Base-by-base conservation (phyloP, 805 yeast species). In the Wickerhamiella vanderwaltii region DNA sequence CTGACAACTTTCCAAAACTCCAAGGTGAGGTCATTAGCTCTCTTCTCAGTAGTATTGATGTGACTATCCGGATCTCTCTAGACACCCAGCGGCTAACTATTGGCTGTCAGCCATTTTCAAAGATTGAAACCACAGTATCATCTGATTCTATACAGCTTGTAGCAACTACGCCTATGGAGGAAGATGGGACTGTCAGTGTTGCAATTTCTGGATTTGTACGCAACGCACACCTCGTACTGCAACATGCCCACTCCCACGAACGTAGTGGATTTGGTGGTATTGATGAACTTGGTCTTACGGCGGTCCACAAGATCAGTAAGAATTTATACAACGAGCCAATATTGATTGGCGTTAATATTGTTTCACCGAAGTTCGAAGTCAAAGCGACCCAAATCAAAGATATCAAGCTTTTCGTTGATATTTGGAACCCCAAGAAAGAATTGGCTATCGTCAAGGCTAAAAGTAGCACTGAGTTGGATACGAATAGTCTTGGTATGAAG, bases 21-120 rank as follows among this genome's bases (percentile, higher is more conserved):
- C 25, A 37, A 22, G 9, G 64, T 75, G 56, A 65, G 79, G 57
- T 43, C 51, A 20, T 31, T 9, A 28, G 29, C 24, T 25, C 36
- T 7, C 28, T 43, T 12, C 16, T 35, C 19, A 28, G 15, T 12
- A 29, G 25, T 4, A 19, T 29, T 15, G 35, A 33, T 17, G 12
- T 84, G 22, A 75, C 73, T 39, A 59, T 81, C 42, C 75, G 79
- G 1, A 48, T 87, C 5, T 66, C 70, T 30, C 70, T 87, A 40
- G 86, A 75, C 16, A 72, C 77, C 25, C 98, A 91, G 56, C 72
- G 71, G 33, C 56, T 91, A 17, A 71, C 80, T 2, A 64, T 91
- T 41, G 81, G 94, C 50, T 91, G 98, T 67, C 88, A 83, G 46
- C 98, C 98, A 1, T 78, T 78, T 13, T 97, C 97, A 0, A 85